Conservation (phyloP, 352 stramenopile species). For the Phytophthora sp. region DNA sequence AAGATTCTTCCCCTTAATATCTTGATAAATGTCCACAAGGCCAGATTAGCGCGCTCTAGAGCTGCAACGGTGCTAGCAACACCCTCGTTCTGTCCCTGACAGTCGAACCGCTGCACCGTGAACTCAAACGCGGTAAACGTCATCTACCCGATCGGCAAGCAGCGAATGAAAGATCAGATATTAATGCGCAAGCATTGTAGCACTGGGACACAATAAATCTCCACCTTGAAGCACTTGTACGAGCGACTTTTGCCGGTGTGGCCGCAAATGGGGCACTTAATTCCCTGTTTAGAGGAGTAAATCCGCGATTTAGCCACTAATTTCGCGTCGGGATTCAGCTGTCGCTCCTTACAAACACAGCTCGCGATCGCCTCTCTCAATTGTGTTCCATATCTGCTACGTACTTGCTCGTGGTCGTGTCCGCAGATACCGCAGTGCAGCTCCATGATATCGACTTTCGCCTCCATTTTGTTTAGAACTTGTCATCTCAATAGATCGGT, state of each 20-base stretch:
- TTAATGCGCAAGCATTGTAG: background rate
- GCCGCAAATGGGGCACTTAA: conserved; percentile 69
- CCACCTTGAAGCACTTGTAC: conserved; percentile 66
- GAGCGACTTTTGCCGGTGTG: conserved; percentile 71
- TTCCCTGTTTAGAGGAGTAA: conserved; percentile 35
- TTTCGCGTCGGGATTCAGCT: conserved; percentile 3
- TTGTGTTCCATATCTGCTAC: background rate
- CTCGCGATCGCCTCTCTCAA: background rate
- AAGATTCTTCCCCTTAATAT: conserved; percentile 63
- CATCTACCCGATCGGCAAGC: conserved; percentile 30
- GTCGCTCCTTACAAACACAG: conserved; percentile 7
- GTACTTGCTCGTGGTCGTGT: conserved; percentile 41
- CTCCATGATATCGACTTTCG: conserved; percentile 17
- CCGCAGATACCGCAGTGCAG: conserved; percentile 33
- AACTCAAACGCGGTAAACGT: conserved; percentile 51
- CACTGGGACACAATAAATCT: background rate
- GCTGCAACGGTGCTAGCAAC: conserved; percentile 30
- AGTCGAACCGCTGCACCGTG: conserved; percentile 58
- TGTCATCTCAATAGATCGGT: background rate
- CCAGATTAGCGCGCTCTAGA: conserved; percentile 33
- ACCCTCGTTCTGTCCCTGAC: conserved; percentile 39
- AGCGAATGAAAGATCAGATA: conserved; percentile 1
- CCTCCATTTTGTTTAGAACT: conserved; percentile 24
- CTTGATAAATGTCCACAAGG: conserved; percentile 57
- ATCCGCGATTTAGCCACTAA: background rate